These are phyloP conservation scores for Aspergillus ochraceus DNA, from an alignment of 2,329 filamentous ascomycete species.

Conservation along the genomic window DNA sequence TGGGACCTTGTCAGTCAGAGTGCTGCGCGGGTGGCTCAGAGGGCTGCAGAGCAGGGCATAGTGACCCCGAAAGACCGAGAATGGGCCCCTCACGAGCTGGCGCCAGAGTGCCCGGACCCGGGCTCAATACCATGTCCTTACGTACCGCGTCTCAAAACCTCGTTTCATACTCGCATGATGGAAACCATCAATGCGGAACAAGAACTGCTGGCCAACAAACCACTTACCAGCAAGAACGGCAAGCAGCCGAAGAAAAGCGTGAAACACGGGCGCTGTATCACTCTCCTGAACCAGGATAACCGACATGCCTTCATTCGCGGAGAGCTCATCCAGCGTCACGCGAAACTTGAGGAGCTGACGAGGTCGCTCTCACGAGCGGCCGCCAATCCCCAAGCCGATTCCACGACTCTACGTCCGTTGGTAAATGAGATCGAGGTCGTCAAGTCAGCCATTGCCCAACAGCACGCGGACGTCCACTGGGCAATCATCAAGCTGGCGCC, in stretches of 20 bases:
- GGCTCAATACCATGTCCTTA: conserved; percentile 20
- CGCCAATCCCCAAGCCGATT: conserved; percentile 22
- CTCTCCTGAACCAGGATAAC: conserved; percentile 30
- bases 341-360: conserved; percentile 30
- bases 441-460: conserved; percentile 8
- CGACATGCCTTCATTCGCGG: conserved; percentile 13
- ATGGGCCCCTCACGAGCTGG: conserved; percentile 20
- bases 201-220: not conserved
- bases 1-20: conserved; percentile 26
- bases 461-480: conserved; percentile 25
- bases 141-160: conserved; percentile 37
- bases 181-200: conserved; percentile 13
- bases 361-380: conserved; percentile 25
- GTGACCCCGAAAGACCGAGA: conserved; percentile 33
- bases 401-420: conserved; percentile 21
- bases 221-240: not conserved
- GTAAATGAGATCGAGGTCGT: conserved; percentile 21
- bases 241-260: conserved; percentile 9
- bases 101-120: conserved; percentile 21
- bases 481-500: conserved; percentile 38
- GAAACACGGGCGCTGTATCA: conserved; percentile 11
- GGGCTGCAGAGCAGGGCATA: conserved; percentile 28
- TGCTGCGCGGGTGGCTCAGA: conserved; percentile 29
- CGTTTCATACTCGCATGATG: conserved; percentile 34
- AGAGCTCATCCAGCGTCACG: conserved; percentile 16